These are phyloP conservation scores for Exophiala bonariae DNA, from an alignment of 2,329 filamentous ascomycete species.

Conservation along the genomic window DNA sequence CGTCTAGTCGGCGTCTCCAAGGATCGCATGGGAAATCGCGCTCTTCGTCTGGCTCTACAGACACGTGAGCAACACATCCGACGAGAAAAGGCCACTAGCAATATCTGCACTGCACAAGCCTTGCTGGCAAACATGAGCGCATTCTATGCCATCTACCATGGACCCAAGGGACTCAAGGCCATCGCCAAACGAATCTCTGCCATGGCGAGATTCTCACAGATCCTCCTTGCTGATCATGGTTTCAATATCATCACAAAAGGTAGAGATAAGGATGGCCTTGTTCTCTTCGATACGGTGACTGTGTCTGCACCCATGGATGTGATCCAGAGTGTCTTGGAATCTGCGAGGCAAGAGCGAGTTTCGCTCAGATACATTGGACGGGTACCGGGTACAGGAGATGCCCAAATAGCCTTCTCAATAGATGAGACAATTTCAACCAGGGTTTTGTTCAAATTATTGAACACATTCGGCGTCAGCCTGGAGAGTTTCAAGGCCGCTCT, in stretches of 20 bases:
- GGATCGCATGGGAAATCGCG: slow-evolving; percentile 78
- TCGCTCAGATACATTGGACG: slow-evolving; percentile 55
- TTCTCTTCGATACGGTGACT: slow-evolving; percentile 78
- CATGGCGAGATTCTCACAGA: slow-evolving; percentile 68
- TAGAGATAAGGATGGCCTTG: slow-evolving; percentile 55
- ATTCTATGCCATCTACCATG: slow-evolving; percentile 92
- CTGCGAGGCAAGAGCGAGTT: slow-evolving; percentile 46
- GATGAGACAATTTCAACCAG: slow-evolving; percentile 63
- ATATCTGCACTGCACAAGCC: slow-evolving; percentile 94
- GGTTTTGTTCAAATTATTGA: slow-evolving; percentile 30
- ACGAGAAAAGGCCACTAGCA: slow-evolving; percentile 94
- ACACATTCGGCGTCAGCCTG: slow-evolving; percentile 35
- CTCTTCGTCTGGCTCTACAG: slow-evolving; percentile 81
- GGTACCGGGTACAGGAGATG: slow-evolving; percentile 40
- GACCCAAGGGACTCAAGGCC: slow-evolving; percentile 75
- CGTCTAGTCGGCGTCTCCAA: slow-evolving; percentile 89
- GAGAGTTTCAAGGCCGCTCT: slow-evolving; percentile 13
- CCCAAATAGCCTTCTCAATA: slow-evolving; percentile 70
- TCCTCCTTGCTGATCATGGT: slow-evolving; percentile 62
- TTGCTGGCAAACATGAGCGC: slow-evolving; percentile 93
- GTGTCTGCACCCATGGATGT: slow-evolving; percentile 52
- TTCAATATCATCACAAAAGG: slow-evolving; percentile 62
- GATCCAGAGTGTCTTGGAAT: slow-evolving; percentile 44
- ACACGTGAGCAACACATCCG: slow-evolving; percentile 96
- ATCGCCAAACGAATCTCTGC: slow-evolving; percentile 79